Evolutionary conservation across 2,329 filamentous ascomycete species (phyloP).

Genomic region (Exophiala phaeomuriformis): DNA sequence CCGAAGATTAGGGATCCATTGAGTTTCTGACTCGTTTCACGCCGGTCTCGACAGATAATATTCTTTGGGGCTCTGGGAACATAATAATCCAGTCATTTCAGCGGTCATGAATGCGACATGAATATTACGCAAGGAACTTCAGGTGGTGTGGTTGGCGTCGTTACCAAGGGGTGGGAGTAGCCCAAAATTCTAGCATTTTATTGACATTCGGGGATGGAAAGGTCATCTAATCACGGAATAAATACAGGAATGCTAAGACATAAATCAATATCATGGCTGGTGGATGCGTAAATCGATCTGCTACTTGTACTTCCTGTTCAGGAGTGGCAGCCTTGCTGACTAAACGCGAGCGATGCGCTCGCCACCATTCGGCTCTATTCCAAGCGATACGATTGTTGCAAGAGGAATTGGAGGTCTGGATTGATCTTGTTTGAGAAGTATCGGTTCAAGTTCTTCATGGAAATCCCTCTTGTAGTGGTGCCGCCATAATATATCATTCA

Average conservation of each 20-base stretch:
- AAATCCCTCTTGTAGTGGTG: too few species aligned
- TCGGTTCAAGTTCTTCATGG: too few species aligned
- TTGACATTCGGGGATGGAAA: too few species aligned
- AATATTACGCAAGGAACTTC: too few species aligned
- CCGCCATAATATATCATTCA: neutral
- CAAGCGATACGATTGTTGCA: neutral
- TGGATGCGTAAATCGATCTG: neutral
- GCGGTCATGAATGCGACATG: neutral
- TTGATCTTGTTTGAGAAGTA: too few species aligned
- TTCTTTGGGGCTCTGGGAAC: neutral
- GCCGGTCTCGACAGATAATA: neutral
- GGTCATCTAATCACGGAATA: too few species aligned
- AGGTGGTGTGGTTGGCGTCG: too few species aligned
- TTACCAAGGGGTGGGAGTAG: too few species aligned
- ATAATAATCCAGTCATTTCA: neutral
- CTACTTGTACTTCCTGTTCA: constrained; percentile 1
- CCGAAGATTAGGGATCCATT: constrained; percentile 54
- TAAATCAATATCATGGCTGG: too few species aligned
- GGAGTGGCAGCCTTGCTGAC: constrained; percentile 22
- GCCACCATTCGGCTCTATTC: neutral
- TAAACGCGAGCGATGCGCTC: constrained; percentile 2
- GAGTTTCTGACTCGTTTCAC: constrained; percentile 1
- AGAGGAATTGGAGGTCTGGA: neutral
- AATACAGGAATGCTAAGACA: too few species aligned
- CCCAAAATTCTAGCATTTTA: too few species aligned